Evolutionary conservation across 2,329 filamentous ascomycete genomes (phyloP), one percentile per base, ranked within the genome.

Genomic region (Didymella sp.): DNA sequence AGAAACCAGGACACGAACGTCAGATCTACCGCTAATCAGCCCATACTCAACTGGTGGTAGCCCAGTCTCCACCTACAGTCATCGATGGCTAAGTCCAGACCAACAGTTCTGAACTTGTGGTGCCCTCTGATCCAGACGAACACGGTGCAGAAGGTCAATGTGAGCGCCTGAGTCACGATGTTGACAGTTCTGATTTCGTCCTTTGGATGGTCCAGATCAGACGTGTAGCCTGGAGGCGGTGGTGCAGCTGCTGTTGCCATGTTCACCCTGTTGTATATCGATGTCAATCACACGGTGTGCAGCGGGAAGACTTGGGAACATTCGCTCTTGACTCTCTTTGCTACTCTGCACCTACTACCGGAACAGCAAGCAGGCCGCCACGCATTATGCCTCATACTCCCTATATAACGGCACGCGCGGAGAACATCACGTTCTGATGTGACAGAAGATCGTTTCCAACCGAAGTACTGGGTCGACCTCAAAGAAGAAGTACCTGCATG

Each of bases 101-200:
- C 47, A 30, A 56, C 22, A 15, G 53, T 51, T 42, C 35, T 48
- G 40, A 37, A 45, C 25, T 59, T 61, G 33, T 58, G 47, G 19
- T 52, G 49, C n/a, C 50, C 45, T 33, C 59, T 48, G 47, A 59
- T 52, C 31, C 48, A 33, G n/a, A 61, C 59, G 13, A 61, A 61
- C 2, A 53, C 13, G 21, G 56, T 51, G 13, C 52, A 54, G 17
- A 59, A 47, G 22, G 51, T 38, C 31, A 61, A 30, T 9, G 56
- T 55, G 31, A 61, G 44, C 6, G 45, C 49, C 28, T 61, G 59
- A 30, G 59, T 55, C 13, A 59, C 46, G n/a, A 51, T 46, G 41
- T 61, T 61, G 51, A 59, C 30, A n/a, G 56, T 56, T 21, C 49
- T 50, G 9, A 61, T 40, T 6, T 53, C 56, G 38, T 61, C 56